Percentiles rank a stretch among this genome's conserved stretches.
These are phyloP conservation scores for Amaranthus hypochondriacus DNA, from an alignment of 148 eudicot genomes.

Conservation along the genomic window DNA sequence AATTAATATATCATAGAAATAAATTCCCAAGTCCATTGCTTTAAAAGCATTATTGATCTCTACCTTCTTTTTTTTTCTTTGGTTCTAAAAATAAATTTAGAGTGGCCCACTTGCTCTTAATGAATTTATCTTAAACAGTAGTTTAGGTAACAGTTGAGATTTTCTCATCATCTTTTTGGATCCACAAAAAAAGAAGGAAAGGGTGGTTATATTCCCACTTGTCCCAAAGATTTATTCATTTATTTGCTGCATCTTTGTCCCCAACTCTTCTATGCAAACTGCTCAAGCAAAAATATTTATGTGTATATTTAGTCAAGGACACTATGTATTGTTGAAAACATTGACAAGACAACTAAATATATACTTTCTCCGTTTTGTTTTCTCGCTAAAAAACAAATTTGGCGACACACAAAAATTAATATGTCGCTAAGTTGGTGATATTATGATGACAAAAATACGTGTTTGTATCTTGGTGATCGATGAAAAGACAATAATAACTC, in stretches of 20 bases:
- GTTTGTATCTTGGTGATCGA: too few species aligned
- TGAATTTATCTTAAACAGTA: constrained; percentile 26
- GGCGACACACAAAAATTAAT: too few species aligned
- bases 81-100: constrained; percentile 9
- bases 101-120: constrained; percentile 8
- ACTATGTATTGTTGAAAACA: neutral
- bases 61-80: neutral
- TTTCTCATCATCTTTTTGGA: constrained; percentile 27
- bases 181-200: constrained; percentile 21
- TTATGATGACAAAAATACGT: too few species aligned
- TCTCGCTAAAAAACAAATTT: too few species aligned
- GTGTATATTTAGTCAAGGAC: neutral
- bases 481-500: too few species aligned
- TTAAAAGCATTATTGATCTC: neutral
- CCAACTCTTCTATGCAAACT: constrained; percentile 5
- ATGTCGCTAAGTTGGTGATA: too few species aligned
- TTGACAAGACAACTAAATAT: too few species aligned
- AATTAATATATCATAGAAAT: too few species aligned
- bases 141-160: constrained; percentile 30
- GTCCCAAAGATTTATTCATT: constrained; percentile 21
- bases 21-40: neutral
- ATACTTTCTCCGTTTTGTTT: too few species aligned
- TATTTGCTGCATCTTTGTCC: constrained; percentile 28
- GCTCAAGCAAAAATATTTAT: neutral
- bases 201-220: constrained; percentile 14